These are phyloP conservation scores for Lactuca saligna DNA, from an alignment of 129 eudicot species.

Conservation along the genomic window DNA sequence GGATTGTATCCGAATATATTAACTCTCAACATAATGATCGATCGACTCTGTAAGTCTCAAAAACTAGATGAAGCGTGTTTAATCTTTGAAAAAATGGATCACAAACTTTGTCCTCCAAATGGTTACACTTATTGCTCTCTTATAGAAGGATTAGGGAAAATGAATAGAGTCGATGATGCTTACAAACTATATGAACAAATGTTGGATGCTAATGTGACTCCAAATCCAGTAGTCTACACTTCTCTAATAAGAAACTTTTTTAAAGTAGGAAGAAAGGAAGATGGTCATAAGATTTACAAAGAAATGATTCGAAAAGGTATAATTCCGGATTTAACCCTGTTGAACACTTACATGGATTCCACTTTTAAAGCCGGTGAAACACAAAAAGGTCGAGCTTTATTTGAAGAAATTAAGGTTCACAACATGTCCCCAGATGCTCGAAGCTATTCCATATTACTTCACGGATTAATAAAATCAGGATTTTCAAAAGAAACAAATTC, in stretches of 20 bases:
- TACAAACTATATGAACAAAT: conserved; percentile 71
- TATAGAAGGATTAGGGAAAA: conserved; percentile 88
- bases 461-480: conserved; percentile 86
- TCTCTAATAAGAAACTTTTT: conserved; percentile 78
- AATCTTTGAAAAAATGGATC: conserved; percentile 68
- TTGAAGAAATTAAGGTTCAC: conserved; percentile 63
- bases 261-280: conserved; percentile 63
- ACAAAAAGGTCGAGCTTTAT: conserved; percentile 78
- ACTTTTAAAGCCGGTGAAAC: conserved; percentile 90
- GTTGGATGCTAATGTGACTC: conserved; percentile 59
- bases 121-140: conserved; percentile 72
- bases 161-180: conserved; percentile 82
- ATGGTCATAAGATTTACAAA: conserved; percentile 91
- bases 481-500: conserved; percentile 66
- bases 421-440: conserved; percentile 74
- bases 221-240: conserved; percentile 79
- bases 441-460: conserved; percentile 87
- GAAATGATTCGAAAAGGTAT: conserved; percentile 75
- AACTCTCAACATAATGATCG: conserved; percentile 87
- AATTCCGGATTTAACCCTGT: conserved; percentile 68
- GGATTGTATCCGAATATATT: conserved; percentile 74
- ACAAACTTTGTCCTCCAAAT: conserved; percentile 65
- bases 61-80: conserved; percentile 74
- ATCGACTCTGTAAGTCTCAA: conserved; percentile 69
- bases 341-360: conserved; percentile 90